phyloP scores from a whole-genome alignment of 768 basidiomycete species.

The Tulasnella sp. region DNA sequence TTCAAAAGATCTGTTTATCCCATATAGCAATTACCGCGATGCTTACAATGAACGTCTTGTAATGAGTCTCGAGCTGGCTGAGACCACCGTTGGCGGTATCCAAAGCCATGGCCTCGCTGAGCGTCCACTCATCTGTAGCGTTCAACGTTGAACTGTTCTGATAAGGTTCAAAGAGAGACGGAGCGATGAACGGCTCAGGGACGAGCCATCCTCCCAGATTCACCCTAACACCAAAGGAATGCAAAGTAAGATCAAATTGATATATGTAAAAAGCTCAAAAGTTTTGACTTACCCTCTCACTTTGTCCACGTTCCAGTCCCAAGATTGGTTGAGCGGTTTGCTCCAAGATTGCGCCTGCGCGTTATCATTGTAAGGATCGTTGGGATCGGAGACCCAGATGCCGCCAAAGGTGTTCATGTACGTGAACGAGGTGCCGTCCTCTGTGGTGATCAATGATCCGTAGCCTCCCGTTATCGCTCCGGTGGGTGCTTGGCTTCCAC shows the following conservation, averaged over 20 bases:
- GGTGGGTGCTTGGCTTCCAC: slow-evolving; percentile 14
- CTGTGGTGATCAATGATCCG: slow-evolving; percentile 61
- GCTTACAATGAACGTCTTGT: slow-evolving; percentile 83
- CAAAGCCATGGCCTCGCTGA: slow-evolving; percentile 55
- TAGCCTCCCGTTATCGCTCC: slow-evolving; percentile 46
- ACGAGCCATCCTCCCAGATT: slow-evolving; percentile 92
- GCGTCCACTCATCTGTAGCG: slow-evolving; percentile 68
- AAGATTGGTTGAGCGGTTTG: slow-evolving; percentile 74
- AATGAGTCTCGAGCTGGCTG: slow-evolving; percentile 68
- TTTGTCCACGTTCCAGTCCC: slow-evolving; percentile 60
- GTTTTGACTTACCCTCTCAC: slow-evolving; percentile 51
- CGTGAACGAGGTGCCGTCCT: slow-evolving; percentile 72
- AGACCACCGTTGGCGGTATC: slow-evolving; percentile 47
- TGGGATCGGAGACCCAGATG: slow-evolving; percentile 74
- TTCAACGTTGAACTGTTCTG: slow-evolving; percentile 35
- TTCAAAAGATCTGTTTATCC: too few species aligned
- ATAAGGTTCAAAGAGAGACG: slow-evolving; percentile 65
- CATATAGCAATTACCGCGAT: background rate
- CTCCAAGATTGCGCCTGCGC: slow-evolving; percentile 75
- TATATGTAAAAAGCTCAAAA: background rate
- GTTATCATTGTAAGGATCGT: slow-evolving; percentile 73
- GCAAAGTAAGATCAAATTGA: background rate
- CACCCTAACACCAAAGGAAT: slow-evolving; percentile 41
- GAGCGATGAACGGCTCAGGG: slow-evolving; percentile 35
- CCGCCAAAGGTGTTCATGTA: slow-evolving; percentile 82